Percentiles rank a stretch among this genome's conserved stretches.
These are phyloP conservation scores for Mycena maculata DNA, from an alignment of 768 basidiomycete species.

Conservation along the genomic window DNA sequence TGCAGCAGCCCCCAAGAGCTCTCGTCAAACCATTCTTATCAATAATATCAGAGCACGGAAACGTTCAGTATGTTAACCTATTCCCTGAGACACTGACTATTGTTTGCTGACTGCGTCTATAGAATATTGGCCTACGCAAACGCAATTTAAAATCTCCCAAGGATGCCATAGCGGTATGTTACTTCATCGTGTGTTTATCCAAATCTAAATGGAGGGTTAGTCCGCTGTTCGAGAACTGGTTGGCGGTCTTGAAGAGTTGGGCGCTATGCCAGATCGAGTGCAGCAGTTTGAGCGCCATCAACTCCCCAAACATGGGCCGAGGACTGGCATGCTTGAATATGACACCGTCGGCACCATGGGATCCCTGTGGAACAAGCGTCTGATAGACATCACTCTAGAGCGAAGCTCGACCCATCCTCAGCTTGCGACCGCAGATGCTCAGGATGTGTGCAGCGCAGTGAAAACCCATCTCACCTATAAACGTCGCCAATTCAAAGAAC, in stretches of 20 bases:
- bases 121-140: not conserved
- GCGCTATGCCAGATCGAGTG: not conserved
- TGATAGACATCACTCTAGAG: too few species aligned
- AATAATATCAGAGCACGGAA: not conserved
- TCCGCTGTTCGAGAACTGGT: too few species aligned
- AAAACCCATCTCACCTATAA: not conserved
- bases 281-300: not conserved
- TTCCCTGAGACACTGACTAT: not conserved
- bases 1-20: too few species aligned
- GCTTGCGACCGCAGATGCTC: not conserved
- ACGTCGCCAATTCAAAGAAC: not conserved
- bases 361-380: not conserved
- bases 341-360: not conserved
- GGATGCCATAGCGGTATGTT: not conserved
- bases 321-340: not conserved
- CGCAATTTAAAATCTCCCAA: not conserved
- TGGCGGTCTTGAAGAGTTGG: too few species aligned
- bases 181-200: not conserved
- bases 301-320: not conserved
- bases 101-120: not conserved
- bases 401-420: not conserved
- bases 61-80: not conserved
- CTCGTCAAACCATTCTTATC: too few species aligned
- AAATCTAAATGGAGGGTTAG: not conserved
- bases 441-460: not conserved